phyloP scores from a whole-genome alignment of 1,139 yeast genomes.

The Candida frijolesensis region DNA sequence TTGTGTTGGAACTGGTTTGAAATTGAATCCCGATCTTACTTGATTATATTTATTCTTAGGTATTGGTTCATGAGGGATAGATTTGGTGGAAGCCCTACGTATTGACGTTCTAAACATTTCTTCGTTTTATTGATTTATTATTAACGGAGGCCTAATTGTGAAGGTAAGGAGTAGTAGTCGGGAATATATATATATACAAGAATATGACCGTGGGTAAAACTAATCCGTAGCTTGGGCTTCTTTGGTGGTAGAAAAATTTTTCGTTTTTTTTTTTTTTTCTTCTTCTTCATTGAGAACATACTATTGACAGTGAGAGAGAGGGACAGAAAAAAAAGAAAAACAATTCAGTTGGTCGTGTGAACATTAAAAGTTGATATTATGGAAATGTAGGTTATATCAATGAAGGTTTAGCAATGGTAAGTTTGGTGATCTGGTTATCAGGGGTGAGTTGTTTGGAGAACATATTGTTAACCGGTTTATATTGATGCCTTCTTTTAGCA shows the following conservation, averaged over 20 bases:
- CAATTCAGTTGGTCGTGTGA: background rate
- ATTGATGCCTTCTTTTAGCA: too few species aligned
- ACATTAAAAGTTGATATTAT: background rate
- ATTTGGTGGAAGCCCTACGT: conserved; percentile 14
- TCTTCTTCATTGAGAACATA: conserved; percentile 1
- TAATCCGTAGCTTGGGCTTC: conserved; percentile 1
- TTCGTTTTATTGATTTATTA: background rate
- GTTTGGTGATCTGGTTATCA: too few species aligned
- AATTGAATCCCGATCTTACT: conserved; percentile 43
- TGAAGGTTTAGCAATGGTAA: too few species aligned
- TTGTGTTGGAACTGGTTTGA: conserved; percentile 42
- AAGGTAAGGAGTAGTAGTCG: background rate
- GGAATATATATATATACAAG: background rate
- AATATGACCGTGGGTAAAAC: background rate
- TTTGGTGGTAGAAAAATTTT: conserved; percentile 6
- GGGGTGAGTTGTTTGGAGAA: too few species aligned
- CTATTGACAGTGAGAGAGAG: background rate
- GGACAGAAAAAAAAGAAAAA: background rate
- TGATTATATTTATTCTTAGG: conserved; percentile 43
- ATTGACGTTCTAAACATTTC: conserved; percentile 13
- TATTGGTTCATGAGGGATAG: conserved; percentile 36
- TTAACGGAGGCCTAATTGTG: background rate
- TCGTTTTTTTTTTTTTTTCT: background rate
- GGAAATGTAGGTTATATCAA: too few species aligned
- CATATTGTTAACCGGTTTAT: too few species aligned